Conservation (phyloP, 1,139 yeast species). For the Scheffersomyces segobiensis region DNA sequence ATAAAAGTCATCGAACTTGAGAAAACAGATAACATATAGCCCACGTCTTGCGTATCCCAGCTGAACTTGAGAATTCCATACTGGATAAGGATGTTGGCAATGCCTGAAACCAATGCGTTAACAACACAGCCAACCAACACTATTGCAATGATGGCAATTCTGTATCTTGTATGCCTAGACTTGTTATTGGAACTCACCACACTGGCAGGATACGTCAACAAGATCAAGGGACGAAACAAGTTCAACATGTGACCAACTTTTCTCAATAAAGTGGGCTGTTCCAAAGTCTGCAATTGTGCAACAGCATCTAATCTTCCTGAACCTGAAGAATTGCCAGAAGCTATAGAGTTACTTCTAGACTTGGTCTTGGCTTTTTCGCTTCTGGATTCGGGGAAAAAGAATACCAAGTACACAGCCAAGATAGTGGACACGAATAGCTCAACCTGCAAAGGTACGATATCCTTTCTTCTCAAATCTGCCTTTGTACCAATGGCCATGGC, state of each 20-base stretch:
- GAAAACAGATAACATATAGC: not conserved
- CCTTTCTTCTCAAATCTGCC: not conserved
- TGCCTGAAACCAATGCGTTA: not conserved
- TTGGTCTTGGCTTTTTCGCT: constrained; percentile 1
- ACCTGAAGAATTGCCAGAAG: not conserved
- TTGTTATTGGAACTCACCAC: not conserved
- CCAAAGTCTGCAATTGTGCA: not conserved
- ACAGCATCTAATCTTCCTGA: not conserved
- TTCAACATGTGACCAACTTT: not conserved
- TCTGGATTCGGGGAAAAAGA: constrained; percentile 1
- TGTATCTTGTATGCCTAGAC: not conserved
- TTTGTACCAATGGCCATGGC: not conserved
- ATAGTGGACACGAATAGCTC: not conserved
- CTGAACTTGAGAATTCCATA: constrained; percentile 1
- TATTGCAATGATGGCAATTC: not conserved
- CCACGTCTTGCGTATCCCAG: not conserved
- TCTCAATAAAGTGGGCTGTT: not conserved
- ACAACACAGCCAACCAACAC: not conserved
- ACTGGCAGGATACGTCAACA: constrained; percentile 1
- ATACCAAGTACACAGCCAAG: not conserved
- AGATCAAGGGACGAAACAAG: constrained; percentile 1
- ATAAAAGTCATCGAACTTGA: not conserved
- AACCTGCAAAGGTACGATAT: not conserved
- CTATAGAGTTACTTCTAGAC: not conserved
- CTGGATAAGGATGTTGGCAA: not conserved